These are phyloP conservation scores for Podaxis mareebaensis DNA, from an alignment of 768 basidiomycete species.

Conservation along the genomic window DNA sequence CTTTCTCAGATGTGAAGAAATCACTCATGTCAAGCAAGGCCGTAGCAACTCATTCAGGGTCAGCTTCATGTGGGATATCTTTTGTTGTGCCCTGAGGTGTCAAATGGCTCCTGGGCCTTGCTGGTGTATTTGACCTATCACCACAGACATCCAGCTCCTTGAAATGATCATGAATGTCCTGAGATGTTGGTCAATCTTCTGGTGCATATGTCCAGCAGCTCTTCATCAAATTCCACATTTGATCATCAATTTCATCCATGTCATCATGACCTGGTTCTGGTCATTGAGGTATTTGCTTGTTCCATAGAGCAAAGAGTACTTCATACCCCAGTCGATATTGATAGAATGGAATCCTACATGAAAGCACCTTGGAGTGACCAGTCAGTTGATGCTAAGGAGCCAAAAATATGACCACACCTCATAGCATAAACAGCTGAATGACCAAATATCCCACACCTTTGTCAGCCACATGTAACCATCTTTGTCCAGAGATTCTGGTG, in stretches of 20 bases:
- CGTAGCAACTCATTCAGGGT: not conserved
- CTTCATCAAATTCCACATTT: not conserved
- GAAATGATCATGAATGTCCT: not conserved
- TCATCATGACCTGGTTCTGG: not conserved
- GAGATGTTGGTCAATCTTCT: not conserved
- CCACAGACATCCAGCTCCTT: not conserved
- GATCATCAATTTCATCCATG: not conserved
- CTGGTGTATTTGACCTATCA: not conserved
- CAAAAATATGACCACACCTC: not conserved
- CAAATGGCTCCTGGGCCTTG: not conserved
- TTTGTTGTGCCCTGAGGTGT: not conserved
- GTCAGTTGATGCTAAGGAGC: not conserved
- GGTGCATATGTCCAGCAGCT: not conserved
- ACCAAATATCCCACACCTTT: not conserved
- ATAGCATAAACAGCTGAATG: not conserved
- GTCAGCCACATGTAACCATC: not conserved
- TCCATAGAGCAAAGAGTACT: not conserved
- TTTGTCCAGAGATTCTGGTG: not conserved
- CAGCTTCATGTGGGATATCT: not conserved
- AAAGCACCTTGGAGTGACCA: not conserved
- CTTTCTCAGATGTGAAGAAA: no score
- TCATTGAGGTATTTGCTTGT: not conserved
- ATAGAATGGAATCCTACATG: not conserved
- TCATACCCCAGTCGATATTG: not conserved
- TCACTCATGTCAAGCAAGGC: not conserved